Percentiles rank a stretch among this genome's conserved stretches.
These are phyloP conservation scores for Phialophora verrucosa DNA, from an alignment of 2,329 filamentous ascomycete genomes.

Conservation along the genomic window DNA sequence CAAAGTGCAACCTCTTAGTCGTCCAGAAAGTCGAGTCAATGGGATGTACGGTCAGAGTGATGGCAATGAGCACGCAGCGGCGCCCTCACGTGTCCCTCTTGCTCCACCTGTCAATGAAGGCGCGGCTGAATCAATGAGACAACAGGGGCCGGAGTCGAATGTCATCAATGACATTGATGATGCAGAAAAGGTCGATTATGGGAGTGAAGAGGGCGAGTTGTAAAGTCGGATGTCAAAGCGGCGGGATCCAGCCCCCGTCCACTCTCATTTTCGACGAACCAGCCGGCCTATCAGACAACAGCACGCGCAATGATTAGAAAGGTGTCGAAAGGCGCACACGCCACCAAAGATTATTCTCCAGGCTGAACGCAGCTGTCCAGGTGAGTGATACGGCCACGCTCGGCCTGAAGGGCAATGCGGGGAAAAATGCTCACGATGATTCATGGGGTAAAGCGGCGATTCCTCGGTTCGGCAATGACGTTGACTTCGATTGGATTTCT, in stretches of 20 bases:
- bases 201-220: constrained; percentile 53
- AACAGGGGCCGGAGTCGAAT: constrained; percentile 8
- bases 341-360: not conserved
- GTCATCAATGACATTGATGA: constrained; percentile 31
- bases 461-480: constrained; percentile 29
- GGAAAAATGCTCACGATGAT: not conserved
- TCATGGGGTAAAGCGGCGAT: constrained; percentile 25
- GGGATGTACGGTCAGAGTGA: constrained; percentile 22
- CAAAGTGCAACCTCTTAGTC: constrained; percentile 24
- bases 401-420: constrained; percentile 12
- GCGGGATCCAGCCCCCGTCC: not conserved
- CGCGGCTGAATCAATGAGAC: not conserved
- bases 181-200: constrained; percentile 44
- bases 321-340: not conserved
- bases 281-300: not conserved
- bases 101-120: constrained; percentile 22
- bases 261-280: not conserved
- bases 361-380: not conserved
- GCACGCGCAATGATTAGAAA: constrained; percentile 9
- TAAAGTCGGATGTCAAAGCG: constrained; percentile 31
- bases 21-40: constrained; percentile 25
- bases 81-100: constrained; percentile 6
- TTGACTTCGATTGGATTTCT: constrained; percentile 30
- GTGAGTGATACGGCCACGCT: not conserved
- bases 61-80: constrained; percentile 14